These are phyloP conservation scores for Acorus calamus DNA, from an alignment of 106 monocot genomes.

Conservation along the genomic window DNA sequence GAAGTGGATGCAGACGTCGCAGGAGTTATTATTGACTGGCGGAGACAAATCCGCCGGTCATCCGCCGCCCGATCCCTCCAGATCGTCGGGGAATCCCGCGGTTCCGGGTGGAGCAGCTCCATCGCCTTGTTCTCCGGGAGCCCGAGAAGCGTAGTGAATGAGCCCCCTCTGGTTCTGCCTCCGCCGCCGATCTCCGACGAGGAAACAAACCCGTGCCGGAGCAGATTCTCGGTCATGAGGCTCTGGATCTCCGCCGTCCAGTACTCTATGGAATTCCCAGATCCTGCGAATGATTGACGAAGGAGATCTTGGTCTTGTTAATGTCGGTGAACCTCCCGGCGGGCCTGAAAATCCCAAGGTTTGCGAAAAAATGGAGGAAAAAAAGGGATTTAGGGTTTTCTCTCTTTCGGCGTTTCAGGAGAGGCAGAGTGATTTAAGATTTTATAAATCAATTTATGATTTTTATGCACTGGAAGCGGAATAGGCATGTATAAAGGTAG, in stretches of 20 bases:
- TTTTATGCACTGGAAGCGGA: too few relatives aligned
- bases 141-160: conserved; percentile 77
- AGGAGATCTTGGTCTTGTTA: too few relatives aligned
- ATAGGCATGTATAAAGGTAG: too few relatives aligned
- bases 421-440: too few relatives aligned
- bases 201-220: background rate
- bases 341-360: too few relatives aligned
- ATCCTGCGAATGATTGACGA: conserved; percentile 6
- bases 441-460: too few relatives aligned
- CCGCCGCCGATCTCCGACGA: conserved; percentile 1
- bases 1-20: too few relatives aligned
- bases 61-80: background rate
- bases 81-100: background rate
- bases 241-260: conserved; percentile 42
- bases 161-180: conserved; percentile 1
- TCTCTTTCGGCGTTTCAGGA: too few relatives aligned
- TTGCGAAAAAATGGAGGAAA: too few relatives aligned
- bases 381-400: too few relatives aligned
- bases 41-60: background rate
- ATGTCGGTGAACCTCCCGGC: too few relatives aligned
- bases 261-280: conserved; percentile 27
- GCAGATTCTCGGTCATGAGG: conserved; percentile 21
- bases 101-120: conserved; percentile 55
- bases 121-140: conserved; percentile 46
- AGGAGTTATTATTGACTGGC: too few relatives aligned